Conservation (phyloP, 441 rosid species). For the Biscutella auriculata region DNA sequence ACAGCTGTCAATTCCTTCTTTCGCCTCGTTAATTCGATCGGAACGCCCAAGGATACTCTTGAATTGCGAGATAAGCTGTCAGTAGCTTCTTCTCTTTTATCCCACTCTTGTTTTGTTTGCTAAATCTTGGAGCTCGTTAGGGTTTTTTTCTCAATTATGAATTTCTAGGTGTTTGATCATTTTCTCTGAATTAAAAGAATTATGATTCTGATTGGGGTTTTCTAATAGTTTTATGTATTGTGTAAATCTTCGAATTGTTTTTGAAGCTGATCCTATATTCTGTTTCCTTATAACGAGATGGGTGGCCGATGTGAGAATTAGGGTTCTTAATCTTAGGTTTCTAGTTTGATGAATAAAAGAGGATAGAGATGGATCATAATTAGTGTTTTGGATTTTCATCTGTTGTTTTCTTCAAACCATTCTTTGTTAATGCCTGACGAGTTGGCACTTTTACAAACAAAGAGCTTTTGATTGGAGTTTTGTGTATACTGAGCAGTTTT, state of each 20-base stretch:
- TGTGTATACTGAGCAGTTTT: neutral
- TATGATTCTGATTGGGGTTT: neutral
- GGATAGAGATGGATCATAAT: neutral
- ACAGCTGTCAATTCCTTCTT: slow-evolving; percentile 61
- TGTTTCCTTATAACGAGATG: neutral
- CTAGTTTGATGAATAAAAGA: neutral
- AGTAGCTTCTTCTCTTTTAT: slow-evolving; percentile 1
- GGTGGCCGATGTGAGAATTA: neutral
- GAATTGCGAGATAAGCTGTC: slow-evolving; percentile 59
- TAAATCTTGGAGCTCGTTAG: neutral
- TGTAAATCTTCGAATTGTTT: too few species aligned
- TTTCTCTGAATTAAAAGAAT: neutral
- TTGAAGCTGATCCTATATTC: neutral
- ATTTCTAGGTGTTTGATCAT: neutral
- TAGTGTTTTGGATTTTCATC: neutral
- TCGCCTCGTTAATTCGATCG: slow-evolving; percentile 68
- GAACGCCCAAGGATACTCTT: slow-evolving; percentile 69
- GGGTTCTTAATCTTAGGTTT: neutral
- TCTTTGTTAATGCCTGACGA: neutral
- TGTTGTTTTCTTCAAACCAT: neutral
- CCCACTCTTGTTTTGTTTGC: neutral
- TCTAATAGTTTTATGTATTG: neutral
- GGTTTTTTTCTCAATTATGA: neutral
- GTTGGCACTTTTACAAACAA: neutral
- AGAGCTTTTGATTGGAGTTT: neutral